Evolutionary conservation across 768 basidiomycete species (phyloP).

Genomic region (Amylocystis lapponica): DNA sequence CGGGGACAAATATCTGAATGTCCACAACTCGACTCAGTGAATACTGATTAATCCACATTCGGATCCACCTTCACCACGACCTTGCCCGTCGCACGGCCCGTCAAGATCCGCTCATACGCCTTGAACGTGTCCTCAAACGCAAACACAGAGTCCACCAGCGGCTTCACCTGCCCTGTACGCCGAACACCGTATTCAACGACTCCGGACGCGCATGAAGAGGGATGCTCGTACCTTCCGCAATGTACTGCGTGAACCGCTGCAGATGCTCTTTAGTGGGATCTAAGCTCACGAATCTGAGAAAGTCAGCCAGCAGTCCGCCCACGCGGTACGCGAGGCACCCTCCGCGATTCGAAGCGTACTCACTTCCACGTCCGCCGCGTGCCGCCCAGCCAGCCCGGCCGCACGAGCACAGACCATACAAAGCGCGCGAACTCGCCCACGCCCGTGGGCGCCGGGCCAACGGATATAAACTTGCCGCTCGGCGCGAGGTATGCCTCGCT

Average conservation of each 20-base stretch:
- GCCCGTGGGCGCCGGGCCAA: constrained; percentile 40
- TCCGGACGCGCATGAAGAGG: neutral
- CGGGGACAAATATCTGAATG: too few species aligned
- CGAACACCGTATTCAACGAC: neutral
- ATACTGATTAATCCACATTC: constrained; percentile 11
- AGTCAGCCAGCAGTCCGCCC: neutral
- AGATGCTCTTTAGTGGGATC: constrained; percentile 31
- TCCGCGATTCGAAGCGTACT: constrained; percentile 11
- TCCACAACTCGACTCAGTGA: too few species aligned
- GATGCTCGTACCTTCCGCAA: constrained; percentile 14
- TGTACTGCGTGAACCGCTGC: constrained; percentile 19
- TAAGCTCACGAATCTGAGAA: constrained; percentile 28
- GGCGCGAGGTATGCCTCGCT: constrained; percentile 50
- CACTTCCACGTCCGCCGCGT: constrained; percentile 42
- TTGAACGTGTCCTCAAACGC: constrained; percentile 49
- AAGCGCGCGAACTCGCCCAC: constrained; percentile 24
- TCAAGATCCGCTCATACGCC: constrained; percentile 60
- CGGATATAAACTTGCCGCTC: constrained; percentile 47
- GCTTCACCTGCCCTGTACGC: constrained; percentile 36
- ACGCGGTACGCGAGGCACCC: neutral
- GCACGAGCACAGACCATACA: constrained; percentile 28
- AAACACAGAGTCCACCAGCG: constrained; percentile 54
- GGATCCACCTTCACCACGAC: constrained; percentile 50
- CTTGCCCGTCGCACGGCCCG: constrained; percentile 55
- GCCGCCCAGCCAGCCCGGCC: constrained; percentile 52